A percentile compares a stretch with the other conserved stretches of the same genome.
These are phyloP conservation scores for Aspergillus sparsus DNA, from an alignment of 495 filamentous ascomycete genomes.

Conservation along the genomic window DNA sequence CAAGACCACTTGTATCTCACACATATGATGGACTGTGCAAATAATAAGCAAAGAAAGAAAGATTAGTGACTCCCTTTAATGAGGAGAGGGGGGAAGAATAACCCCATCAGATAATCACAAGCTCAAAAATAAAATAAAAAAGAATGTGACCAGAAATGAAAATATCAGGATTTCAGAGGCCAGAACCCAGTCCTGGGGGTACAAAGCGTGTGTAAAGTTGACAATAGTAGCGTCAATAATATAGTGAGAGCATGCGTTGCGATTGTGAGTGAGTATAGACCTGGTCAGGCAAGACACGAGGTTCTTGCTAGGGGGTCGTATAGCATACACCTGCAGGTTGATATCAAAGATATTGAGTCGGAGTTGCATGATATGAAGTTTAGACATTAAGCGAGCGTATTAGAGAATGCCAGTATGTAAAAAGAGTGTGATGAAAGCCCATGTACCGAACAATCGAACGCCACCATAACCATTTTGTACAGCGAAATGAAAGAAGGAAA, in stretches of 20 bases:
- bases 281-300: neutral
- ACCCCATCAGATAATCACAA: slow-evolving; percentile 18
- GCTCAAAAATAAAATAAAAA: slow-evolving; percentile 6
- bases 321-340: neutral
- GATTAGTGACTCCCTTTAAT: slow-evolving; percentile 9
- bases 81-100: slow-evolving; percentile 9
- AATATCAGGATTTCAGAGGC: slow-evolving; percentile 12
- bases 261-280: neutral
- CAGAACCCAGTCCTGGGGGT: slow-evolving; percentile 18
- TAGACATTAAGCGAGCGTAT: slow-evolving; percentile 15
- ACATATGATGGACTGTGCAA: slow-evolving; percentile 15
- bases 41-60: slow-evolving; percentile 22
- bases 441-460: slow-evolving; percentile 13
- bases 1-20: slow-evolving; percentile 21
- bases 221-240: neutral
- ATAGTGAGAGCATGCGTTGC: neutral
- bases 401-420: slow-evolving; percentile 15
- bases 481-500: slow-evolving; percentile 15
- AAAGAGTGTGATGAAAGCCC: slow-evolving; percentile 13
- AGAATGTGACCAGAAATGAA: slow-evolving; percentile 17
- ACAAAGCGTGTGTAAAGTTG: neutral
- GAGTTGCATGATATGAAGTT: neutral
- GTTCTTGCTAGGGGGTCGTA: neutral
- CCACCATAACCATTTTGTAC: slow-evolving; percentile 19
- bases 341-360: slow-evolving; percentile 2